Conservation (phyloP, 352 stramenopile genomes). For the Phytophthora pseudosyringae region DNA sequence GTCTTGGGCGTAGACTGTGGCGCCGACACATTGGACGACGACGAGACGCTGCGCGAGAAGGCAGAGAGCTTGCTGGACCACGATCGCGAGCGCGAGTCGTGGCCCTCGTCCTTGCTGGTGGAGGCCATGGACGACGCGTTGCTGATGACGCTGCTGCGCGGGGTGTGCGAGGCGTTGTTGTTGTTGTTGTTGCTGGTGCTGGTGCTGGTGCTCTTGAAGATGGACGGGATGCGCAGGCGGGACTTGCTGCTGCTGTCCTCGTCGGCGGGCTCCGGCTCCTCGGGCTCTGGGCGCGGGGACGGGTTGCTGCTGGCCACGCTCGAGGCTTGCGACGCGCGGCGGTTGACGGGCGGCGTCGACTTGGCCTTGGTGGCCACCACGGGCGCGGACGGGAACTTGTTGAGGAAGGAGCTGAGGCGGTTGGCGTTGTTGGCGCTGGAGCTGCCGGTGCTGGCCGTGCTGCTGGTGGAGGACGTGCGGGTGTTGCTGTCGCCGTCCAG, state of each 20-base stretch:
- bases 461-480: slow-evolving; percentile 25
- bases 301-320: slow-evolving; percentile 43
- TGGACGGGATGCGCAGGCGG: slow-evolving; percentile 58
- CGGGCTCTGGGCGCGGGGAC: slow-evolving; percentile 27
- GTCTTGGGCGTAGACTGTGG: slow-evolving; percentile 35
- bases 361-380: slow-evolving; percentile 34
- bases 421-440: slow-evolving; percentile 46
- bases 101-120: slow-evolving; percentile 37
- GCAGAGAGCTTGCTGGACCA: slow-evolving; percentile 74
- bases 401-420: slow-evolving; percentile 70
- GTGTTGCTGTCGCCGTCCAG: slow-evolving; percentile 32
- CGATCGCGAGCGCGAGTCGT: slow-evolving; percentile 33
- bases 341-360: slow-evolving; percentile 28
- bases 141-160: slow-evolving; percentile 43
- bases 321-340: slow-evolving; percentile 37
- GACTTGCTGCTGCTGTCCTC: slow-evolving; percentile 39
- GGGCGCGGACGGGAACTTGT: slow-evolving; percentile 57
- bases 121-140: slow-evolving; percentile 41
- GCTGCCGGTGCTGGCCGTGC: slow-evolving; percentile 29
- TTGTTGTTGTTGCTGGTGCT: slow-evolving; percentile 16
- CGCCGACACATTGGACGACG: slow-evolving; percentile 43
- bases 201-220: slow-evolving; percentile 49
- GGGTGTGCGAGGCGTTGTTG: slow-evolving; percentile 10
- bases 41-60: slow-evolving; percentile 54
- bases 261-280: slow-evolving; percentile 35